Evolutionary conservation across 768 basidiomycete genomes (phyloP).

Genomic region (Agrocybe praecox): DNA sequence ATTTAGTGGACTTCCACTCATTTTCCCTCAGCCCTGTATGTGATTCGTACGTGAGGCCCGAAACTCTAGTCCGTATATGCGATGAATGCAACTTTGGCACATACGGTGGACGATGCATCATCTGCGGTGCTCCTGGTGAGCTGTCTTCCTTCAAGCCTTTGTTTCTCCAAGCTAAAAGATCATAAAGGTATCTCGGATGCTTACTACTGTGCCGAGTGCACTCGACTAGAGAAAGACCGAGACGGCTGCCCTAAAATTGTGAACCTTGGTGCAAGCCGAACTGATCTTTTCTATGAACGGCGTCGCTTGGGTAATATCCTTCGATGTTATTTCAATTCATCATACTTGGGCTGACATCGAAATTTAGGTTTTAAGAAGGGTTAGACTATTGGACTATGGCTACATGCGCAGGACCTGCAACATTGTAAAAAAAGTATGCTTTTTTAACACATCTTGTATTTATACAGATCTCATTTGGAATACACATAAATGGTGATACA

Average conservation of each 20-base stretch:
- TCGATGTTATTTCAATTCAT: neutral
- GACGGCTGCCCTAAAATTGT: constrained; percentile 99
- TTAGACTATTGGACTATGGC: constrained; percentile 21
- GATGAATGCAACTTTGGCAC: constrained; percentile 99
- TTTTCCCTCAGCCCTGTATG: constrained; percentile 78
- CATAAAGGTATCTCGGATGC: constrained; percentile 94
- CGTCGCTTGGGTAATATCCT: constrained; percentile 69
- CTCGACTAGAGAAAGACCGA: constrained; percentile 94
- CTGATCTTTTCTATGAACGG: constrained; percentile 90
- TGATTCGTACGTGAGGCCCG: constrained; percentile 98
- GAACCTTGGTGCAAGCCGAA: constrained; percentile 92
- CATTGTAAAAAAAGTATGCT: neutral
- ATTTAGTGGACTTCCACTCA: too few relatives aligned
- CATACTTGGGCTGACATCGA: neutral
- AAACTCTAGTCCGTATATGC: constrained; percentile 96
- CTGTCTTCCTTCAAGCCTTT: neutral
- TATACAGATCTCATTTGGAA: constrained; percentile 4
- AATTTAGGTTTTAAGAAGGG: constrained; percentile 72
- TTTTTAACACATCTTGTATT: neutral
- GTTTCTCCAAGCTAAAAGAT: neutral
- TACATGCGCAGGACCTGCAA: neutral
- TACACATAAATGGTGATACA: constrained; percentile 12
- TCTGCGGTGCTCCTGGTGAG: constrained; percentile 93
- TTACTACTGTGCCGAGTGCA: constrained; percentile 98
- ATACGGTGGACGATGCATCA: constrained; percentile 96